Base-by-base conservation (phyloP, 352 stramenopile species). In the Globisporangium alternatum region DNA sequence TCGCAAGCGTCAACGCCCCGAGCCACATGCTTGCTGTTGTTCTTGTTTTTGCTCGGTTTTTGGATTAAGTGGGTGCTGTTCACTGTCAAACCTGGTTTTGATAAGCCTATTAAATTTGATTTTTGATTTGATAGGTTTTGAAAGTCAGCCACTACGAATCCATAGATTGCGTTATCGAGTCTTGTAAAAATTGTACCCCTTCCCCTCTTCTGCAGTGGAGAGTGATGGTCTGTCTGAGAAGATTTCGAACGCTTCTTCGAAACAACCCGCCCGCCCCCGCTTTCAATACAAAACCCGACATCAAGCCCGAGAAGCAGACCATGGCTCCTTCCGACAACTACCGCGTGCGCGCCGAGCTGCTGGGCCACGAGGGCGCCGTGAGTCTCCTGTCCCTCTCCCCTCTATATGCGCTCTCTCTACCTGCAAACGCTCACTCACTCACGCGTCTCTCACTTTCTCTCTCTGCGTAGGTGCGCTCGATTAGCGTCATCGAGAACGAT, bases 281-380 rank as follows among this genome's bases (percentile, higher is more conserved):
- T 54, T 54, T 12, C 25, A 22, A 37, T 37, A 55, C 48, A 55
- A 55, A 55, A 37, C 12, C 2, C 48, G n/a, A 55, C 7, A 19
- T 37, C 48, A 39, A 55, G 10, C 13, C 22, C 13, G 2, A 30
- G 6, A 13, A 55, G 30, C 21, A 55, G 15, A n/a, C 48, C 22
- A 33, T 22, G 7, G 28, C 33, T 39, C 33, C 52, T 6, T 28
- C 21, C 8, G 39, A 49, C 43, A 56, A 52, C 15, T 78, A 66
- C 63, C 68, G 35, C 55, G 60, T 76, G 31, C 65, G 62, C 66
- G 75, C 70, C 58, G 80, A 90, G 72, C 77, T 94, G 53, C 72
- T 80, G 53, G 81, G 81, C 60, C 85, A 94, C 71, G 81, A 91
- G 17, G 83, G 85, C 69, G 85, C 83, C n/a, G 85, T 93, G 72